Conservation (phyloP, 2,329 filamentous ascomycete species). For the Aspergillus eucalypticola region DNA sequence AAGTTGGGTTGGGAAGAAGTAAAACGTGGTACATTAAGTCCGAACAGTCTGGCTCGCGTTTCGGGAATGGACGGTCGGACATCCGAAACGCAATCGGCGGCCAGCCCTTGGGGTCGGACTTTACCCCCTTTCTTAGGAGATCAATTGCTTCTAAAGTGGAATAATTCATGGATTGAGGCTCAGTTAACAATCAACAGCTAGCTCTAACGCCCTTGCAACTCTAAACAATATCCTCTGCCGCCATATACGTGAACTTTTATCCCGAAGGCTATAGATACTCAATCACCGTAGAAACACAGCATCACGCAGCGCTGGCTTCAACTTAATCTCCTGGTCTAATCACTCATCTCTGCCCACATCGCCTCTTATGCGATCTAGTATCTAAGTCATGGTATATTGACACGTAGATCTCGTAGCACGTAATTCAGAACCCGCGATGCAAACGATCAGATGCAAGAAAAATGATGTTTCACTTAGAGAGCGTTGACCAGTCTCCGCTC, state of each 20-base stretch:
- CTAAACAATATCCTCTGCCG: not conserved
- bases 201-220: not conserved
- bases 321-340: not conserved
- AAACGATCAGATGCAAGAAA: not conserved
- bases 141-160: not conserved
- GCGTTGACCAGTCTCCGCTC: slow-evolving; percentile 46
- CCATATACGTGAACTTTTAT: not conserved
- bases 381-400: slow-evolving; percentile 6
- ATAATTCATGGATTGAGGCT: not conserved
- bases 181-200: not conserved
- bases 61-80: slow-evolving; percentile 1
- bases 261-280: not conserved
- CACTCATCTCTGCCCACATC: slow-evolving; percentile 6
- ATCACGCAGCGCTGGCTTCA: not conserved
- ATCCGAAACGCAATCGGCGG: not conserved
- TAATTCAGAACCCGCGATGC: not conserved
- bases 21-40: not conserved
- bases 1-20: not conserved
- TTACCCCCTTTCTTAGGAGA: not conserved
- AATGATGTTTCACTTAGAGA: slow-evolving; percentile 30
- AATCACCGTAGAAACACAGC: not conserved
- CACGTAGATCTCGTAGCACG: slow-evolving; percentile 5
- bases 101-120: not conserved
- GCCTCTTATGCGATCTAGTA: slow-evolving; percentile 3
- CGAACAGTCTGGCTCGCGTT: not conserved